Conservation (phyloP, 1,284 basidiomycete genomes). For the Agroathelia rolfsii region DNA sequence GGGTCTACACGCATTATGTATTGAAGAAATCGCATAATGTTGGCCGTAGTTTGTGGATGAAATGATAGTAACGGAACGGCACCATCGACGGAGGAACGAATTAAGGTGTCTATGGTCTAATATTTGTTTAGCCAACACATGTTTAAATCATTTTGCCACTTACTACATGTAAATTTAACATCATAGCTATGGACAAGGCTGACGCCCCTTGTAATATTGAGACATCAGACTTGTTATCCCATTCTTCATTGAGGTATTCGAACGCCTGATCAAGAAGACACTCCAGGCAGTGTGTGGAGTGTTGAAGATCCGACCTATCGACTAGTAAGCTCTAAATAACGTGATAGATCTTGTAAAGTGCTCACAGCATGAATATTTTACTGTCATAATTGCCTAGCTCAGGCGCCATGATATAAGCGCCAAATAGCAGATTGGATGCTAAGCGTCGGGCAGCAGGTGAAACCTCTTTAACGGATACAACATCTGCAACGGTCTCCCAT, state of each 20-base stretch:
- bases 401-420: slow-evolving; percentile 41
- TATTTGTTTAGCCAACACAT: no score
- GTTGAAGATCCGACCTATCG: not conserved
- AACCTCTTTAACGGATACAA: slow-evolving; percentile 34
- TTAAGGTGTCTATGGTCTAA: no score
- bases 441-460: slow-evolving; percentile 55
- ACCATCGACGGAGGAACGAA: no score
- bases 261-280: slow-evolving; percentile 3
- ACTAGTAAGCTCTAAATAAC: slow-evolving; percentile 1
- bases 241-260: slow-evolving; percentile 15
- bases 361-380: no score
- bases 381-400: slow-evolving; percentile 21
- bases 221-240: not conserved
- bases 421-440: slow-evolving; percentile 42
- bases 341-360: slow-evolving; percentile 6
- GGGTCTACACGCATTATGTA: slow-evolving; percentile 24
- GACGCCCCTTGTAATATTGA: no score
- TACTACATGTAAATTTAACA: no score
- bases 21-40: slow-evolving; percentile 36
- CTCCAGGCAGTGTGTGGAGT: slow-evolving; percentile 1
- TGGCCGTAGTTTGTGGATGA: slow-evolving; percentile 37
- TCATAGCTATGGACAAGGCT: no score
- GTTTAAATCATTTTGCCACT: no score
- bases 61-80: slow-evolving; percentile 20
- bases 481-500: slow-evolving; percentile 35